Percentiles rank a stretch among this genome's conserved stretches.
These are phyloP conservation scores for Sungouiella thailandica DNA, from an alignment of 805 yeast genomes.

Conservation along the genomic window DNA sequence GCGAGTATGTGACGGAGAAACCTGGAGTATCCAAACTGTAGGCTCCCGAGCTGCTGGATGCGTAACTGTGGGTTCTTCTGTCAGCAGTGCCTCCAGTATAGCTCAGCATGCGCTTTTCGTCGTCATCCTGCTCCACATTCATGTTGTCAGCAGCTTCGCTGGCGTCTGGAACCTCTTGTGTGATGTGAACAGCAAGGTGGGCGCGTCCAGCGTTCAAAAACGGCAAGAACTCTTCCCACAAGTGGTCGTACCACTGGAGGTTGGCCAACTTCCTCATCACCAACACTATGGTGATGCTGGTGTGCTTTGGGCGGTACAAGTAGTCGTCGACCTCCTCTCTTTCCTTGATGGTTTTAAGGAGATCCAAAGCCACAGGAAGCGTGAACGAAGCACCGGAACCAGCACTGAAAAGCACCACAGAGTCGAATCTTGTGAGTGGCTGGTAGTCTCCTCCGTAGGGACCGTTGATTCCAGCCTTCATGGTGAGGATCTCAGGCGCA, in stretches of 20 bases:
- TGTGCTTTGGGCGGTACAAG: conserved; percentile 25
- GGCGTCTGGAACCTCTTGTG: conserved; percentile 16
- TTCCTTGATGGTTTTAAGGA: conserved; percentile 24
- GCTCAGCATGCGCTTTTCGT: conserved; percentile 1
- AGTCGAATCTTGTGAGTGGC: conserved; percentile 38
- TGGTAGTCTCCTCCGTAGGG: conserved; percentile 44
- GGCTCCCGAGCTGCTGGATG: not conserved
- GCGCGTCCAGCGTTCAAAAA: conserved; percentile 19
- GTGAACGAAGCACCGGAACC: conserved; percentile 47
- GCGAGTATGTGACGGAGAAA: conserved; percentile 6
- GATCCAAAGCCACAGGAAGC: conserved; percentile 41
- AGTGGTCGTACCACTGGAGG: conserved; percentile 33
- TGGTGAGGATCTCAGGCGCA: conserved; percentile 9
- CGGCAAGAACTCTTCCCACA: conserved; percentile 25
- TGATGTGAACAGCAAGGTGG: conserved; percentile 23
- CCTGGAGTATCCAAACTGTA: conserved; percentile 1
- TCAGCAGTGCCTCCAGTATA: not conserved
- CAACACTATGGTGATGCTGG: conserved; percentile 31
- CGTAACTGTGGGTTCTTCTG: not conserved
- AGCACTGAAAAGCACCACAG: conserved; percentile 32
- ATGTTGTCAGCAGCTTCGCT: conserved; percentile 3
- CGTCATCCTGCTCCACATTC: not conserved
- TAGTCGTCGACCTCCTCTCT: conserved; percentile 26
- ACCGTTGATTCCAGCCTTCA: conserved; percentile 39
- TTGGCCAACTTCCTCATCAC: conserved; percentile 21